These are phyloP conservation scores for Lecanoromycetidae sp. DNA, from an alignment of 2,329 filamentous ascomycete species.

Conservation along the genomic window DNA sequence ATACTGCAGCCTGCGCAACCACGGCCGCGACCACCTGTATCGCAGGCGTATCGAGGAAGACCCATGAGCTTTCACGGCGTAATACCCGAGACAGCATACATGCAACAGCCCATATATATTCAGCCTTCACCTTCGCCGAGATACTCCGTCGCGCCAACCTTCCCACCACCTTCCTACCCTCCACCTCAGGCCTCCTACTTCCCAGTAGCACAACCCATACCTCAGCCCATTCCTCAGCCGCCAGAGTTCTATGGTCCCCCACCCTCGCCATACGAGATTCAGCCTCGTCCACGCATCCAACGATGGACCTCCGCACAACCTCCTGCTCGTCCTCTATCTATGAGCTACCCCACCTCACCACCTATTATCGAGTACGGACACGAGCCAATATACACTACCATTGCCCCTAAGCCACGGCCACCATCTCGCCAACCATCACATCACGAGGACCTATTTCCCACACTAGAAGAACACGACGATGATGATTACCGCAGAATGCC, in stretches of 20 bases:
- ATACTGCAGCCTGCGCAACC: slow-evolving; percentile 23
- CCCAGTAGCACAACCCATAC: slow-evolving; percentile 9
- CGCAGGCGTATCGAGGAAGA: slow-evolving; percentile 27
- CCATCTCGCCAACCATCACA: slow-evolving; percentile 13
- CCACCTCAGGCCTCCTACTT: slow-evolving; percentile 21
- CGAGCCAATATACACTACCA: background rate
- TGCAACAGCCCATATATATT: slow-evolving; percentile 11
- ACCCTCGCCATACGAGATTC: slow-evolving; percentile 19
- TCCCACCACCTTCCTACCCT: slow-evolving; percentile 25
- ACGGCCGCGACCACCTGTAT: slow-evolving; percentile 22
- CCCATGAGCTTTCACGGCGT: slow-evolving; percentile 31
- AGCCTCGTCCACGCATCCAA: slow-evolving; percentile 24
- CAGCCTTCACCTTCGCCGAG: slow-evolving; percentile 27
- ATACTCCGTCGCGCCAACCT: slow-evolving; percentile 24
- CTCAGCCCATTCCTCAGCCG: slow-evolving; percentile 4
- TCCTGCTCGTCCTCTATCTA: slow-evolving; percentile 22
- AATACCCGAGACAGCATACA: slow-evolving; percentile 23
- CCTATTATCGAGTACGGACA: slow-evolving; percentile 16
- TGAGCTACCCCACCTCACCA: slow-evolving; percentile 24
- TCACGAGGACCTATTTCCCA: slow-evolving; percentile 24
- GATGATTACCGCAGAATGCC: slow-evolving; percentile 35
- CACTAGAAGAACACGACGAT: slow-evolving; percentile 23
- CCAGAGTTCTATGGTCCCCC: slow-evolving; percentile 19
- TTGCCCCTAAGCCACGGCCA: slow-evolving; percentile 1
- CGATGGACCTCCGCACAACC: slow-evolving; percentile 27